Conservation (phyloP, 2,329 filamentous ascomycete genomes). For the Fusarium sp. region DNA sequence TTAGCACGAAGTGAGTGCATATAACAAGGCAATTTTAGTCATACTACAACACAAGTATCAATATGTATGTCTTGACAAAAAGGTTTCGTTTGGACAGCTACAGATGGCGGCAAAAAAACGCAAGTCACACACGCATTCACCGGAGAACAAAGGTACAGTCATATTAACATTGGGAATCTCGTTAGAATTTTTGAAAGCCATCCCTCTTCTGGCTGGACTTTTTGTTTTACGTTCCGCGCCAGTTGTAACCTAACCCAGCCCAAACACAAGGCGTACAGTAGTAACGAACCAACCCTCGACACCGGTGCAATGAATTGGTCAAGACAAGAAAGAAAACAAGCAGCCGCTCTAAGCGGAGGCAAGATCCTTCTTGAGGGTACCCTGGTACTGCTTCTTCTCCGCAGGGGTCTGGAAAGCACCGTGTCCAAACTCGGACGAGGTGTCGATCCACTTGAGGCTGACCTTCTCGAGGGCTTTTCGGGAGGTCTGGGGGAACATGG, state of each 20-base stretch:
- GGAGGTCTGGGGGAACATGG: slow-evolving; percentile 97
- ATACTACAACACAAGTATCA: background rate
- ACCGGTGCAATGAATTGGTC: slow-evolving; percentile 61
- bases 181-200: slow-evolving; percentile 45
- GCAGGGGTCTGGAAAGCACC: slow-evolving; percentile 98
- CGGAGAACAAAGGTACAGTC: slow-evolving; percentile 27
- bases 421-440: slow-evolving; percentile 99
- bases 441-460: slow-evolving; percentile 99
- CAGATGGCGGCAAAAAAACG: background rate
- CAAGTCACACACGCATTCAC: slow-evolving; percentile 7
- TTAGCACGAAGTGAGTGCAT: too few relatives aligned
- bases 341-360: slow-evolving; percentile 55
- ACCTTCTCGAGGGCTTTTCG: slow-evolving; percentile 98
- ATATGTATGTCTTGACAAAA: background rate
- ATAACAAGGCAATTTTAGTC: background rate
- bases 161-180: slow-evolving; percentile 49
- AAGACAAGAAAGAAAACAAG: slow-evolving; percentile 56
- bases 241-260: slow-evolving; percentile 50
- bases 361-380: slow-evolving; percentile 99
- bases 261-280: slow-evolving; percentile 45
- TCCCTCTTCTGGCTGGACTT: slow-evolving; percentile 49
- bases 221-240: slow-evolving; percentile 49
- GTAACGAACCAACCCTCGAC: slow-evolving; percentile 58
- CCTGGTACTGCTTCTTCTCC: slow-evolving; percentile 98
- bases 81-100: background rate